Evolutionary conservation across 345 rosid species (phyloP).

Genomic region (Kandelia obovata): DNA sequence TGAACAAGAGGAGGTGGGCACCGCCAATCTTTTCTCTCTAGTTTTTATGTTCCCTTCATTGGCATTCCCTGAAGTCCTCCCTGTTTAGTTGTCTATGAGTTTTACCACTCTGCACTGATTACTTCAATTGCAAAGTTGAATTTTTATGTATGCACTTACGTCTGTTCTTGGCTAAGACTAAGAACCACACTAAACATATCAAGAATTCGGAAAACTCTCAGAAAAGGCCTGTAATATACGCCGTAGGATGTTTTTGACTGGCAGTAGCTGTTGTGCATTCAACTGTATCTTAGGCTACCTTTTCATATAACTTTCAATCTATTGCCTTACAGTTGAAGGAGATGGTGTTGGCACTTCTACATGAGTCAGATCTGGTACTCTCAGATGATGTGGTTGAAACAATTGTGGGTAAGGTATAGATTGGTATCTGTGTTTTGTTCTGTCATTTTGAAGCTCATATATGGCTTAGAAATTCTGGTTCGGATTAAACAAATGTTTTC

Average conservation of each 20-base stretch:
- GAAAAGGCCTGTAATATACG: too few relatives aligned
- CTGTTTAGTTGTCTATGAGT: background rate
- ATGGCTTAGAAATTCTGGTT: background rate
- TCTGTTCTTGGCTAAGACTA: too few relatives aligned
- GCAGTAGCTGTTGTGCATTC: too few relatives aligned
- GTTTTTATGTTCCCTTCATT: background rate
- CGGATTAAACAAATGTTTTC: background rate
- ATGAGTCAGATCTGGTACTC: slow-evolving; percentile 73
- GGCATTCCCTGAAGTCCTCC: background rate
- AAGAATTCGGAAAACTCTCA: too few relatives aligned
- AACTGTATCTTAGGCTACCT: background rate
- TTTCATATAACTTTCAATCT: slow-evolving; percentile 1
- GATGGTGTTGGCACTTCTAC: slow-evolving; percentile 91
- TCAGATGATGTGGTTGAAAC: slow-evolving; percentile 66
- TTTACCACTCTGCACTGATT: background rate
- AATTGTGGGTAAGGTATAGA: slow-evolving; percentile 68
- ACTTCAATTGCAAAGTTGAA: background rate
- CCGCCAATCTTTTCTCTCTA: background rate
- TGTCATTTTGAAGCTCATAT: slow-evolving; percentile 1
- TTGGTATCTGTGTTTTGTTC: background rate
- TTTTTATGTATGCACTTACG: too few relatives aligned
- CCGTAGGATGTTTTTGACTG: too few relatives aligned
- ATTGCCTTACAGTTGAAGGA: slow-evolving; percentile 55
- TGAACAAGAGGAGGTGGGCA: slow-evolving; percentile 77
- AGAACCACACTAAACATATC: too few relatives aligned